Evolutionary conservation across 208 protist genomes (phyloP), one percentile per base, ranked within the genome.

Genomic region (Acanthamoeba lenticulata): DNA sequence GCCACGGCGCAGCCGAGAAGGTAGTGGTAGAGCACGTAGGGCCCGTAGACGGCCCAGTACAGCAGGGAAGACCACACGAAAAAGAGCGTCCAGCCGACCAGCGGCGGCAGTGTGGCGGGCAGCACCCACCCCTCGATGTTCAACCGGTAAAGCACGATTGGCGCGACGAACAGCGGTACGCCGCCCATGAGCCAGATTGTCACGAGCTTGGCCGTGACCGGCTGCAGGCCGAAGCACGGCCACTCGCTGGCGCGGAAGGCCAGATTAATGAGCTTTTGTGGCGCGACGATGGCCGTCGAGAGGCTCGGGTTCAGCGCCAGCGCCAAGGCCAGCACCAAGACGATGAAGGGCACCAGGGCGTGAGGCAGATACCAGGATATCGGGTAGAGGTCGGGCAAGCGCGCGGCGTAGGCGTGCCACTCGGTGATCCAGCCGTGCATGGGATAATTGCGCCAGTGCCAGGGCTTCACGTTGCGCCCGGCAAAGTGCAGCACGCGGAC

Each of bases 1-100:
- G 11, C 74, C 40, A 55, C 45, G 74, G 74, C 74, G 74, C 74
- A 36, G 7, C 74, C 74, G 21, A 52, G 42, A 15, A 55, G 36
- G 74, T 85, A 85, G 42, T 85, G 74, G 44, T 85, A 85, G 74
- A 34, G 15, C 36, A 85, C 74, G 42, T 85, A 85, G 36, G 74
- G 74, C 13, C 74, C 74, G 44, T 85, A 85, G 27, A 52, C 44
- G 24, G 29, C 27, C 74, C 74, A 85, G 74, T 85, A 52, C 9
- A 85, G 40, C 40, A 85, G 13, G 13, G 74, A 15, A 19, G 74
- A 36, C 74, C 74, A 85, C 21, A 15, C 74, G 24, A 85, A 85
- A n/a, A 52, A 85, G 15, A 85, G 42, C 15, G 40, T 44, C 74
- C 74, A 85, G 4, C 74, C 74, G 24, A 34, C 36, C 13, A 55